Base-by-base conservation (phyloP, 805 yeast genomes). In the Kockiozyma suomiensis region DNA sequence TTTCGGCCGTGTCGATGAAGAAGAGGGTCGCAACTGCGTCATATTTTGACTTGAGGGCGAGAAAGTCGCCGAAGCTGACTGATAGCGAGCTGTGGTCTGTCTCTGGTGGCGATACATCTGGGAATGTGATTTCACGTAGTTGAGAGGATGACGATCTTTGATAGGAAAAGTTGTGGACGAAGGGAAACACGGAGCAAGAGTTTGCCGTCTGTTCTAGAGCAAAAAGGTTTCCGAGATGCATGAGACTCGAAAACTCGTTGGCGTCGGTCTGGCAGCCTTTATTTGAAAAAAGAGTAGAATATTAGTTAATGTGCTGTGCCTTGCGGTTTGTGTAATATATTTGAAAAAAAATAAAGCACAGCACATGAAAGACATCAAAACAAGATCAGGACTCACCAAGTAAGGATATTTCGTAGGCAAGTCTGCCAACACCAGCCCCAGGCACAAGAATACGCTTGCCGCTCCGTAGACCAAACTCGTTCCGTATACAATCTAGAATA, bases 1-100 rank as follows among this genome's bases (percentile, higher is more conserved):
- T 89, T 68, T 90, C 96, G 0, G 97, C 97, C 0, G 98, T 93
- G 73, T 93, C 98, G 28, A 93, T 78, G 74, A 93, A 92, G 70
- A 87, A 93, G 3, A 86, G 87, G 0, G 80, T 73, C 15, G 72
- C 75, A 8, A 74, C 56, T 5, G 76, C 78, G 50, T 81, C 80
- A 58, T 78, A 77, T 43, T 69, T 67, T 69, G 19, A 2, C 78
- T 55, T 1, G 73, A 87, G 84, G 51, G 77, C 75, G 47, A 83
- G 77, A 70, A 93, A 90, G 72, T 92, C 91, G 15, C 84, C 87
- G 57, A 81, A 80, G 58, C 56, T 42, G 19, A 67, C 46, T 3
- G 32, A 17, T 13, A 68, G 32, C 23, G 26, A 28, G 25, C 52
- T 41, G 17, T 46, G 10, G 17, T 43, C 30, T 6, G 48, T 30